These are phyloP conservation scores for Phoma sp. DNA, from an alignment of 2,329 filamentous ascomycete genomes.

Conservation along the genomic window DNA sequence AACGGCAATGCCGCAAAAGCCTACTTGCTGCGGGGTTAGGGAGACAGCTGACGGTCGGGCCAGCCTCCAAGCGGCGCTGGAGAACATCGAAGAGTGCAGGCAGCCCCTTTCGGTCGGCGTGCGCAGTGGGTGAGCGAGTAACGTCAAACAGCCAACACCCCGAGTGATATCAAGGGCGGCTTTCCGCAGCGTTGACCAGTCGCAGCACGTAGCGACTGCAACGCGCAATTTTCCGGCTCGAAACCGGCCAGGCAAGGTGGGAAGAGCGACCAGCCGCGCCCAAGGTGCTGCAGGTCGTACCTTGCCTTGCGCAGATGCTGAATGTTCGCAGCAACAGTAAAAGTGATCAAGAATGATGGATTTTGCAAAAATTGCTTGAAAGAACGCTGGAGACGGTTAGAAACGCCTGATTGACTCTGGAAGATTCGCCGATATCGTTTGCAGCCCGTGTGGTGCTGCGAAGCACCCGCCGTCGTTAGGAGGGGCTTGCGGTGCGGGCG, in stretches of 20 bases:
- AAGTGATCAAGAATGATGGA: not conserved
- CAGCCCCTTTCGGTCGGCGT: constrained; percentile 13
- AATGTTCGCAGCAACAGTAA: not conserved
- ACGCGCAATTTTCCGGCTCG: constrained; percentile 15
- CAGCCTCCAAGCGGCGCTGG: constrained; percentile 15
- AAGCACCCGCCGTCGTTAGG: constrained; percentile 21
- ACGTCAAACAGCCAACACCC: constrained; percentile 13
- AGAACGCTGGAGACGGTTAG: not conserved
- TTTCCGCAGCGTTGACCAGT: constrained; percentile 17
- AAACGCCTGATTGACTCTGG: not conserved
- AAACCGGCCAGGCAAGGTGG: constrained; percentile 17
- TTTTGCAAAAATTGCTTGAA: not conserved
- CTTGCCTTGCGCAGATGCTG: constrained; percentile 8
- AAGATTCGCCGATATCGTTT: constrained; percentile 14
- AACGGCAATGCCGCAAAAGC: constrained; percentile 14
- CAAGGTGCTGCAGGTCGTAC: constrained; percentile 10
- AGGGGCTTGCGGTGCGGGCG: constrained; percentile 17
- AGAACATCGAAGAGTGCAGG: constrained; percentile 17
- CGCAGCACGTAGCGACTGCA: constrained; percentile 12
- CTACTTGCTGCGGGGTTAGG: constrained; percentile 18
- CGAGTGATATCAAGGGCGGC: constrained; percentile 17
- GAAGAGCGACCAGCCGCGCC: constrained; percentile 9
- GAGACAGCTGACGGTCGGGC: constrained; percentile 14
- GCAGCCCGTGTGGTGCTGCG: constrained; percentile 23
- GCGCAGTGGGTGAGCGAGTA: constrained; percentile 17